Evolutionary conservation across 208 protist species (phyloP), one percentile per base, ranked within the genome.

Genomic region (Tritrichomonas musculus): DNA sequence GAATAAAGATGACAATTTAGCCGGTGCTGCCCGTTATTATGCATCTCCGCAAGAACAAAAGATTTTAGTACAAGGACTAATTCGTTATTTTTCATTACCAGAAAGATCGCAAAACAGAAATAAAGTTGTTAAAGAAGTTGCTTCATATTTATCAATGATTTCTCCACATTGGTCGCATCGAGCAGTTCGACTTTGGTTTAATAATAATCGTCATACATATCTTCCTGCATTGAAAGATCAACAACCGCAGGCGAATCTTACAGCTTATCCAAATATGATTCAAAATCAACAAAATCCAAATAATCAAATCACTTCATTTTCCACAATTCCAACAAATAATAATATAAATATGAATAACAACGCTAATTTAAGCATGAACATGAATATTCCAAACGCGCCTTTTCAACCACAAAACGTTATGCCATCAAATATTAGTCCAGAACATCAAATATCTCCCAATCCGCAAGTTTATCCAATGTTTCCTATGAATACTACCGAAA

Each of bases 1-100:
- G 53, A 60, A 60, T 60, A 60, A 60, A 17, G 53, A 60, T 22
- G 53, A 60, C 53, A 17, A 60, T 17, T 60, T 22, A 5, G 5
- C 53, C 17, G 17, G 17, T 60, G 5, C 53, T 44, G 73, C 77
- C 20, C 41, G 77, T 5, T 88, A 88, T 57, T 88, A 88, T 27
- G 47, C 77, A 14, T 57, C 41, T 20, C 44, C 33, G 20, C 44
- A 44, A 27, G 77, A 88, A 88, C 41, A 57, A 36, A 25, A 88
- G n/a, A 44, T 20, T 14, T 30, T 88, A 36, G 57, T 88, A 39
- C 47, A 20, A 49, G 77, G 77, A 11, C n/a, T 88, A 5, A 13
- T 22, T 1, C 77, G 77, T 30, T 88, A 88, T 88, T 88, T 88
- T 50, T 88, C 77, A 36, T 88, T 88, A 17, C 77, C 77, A 39